phyloP scores from a whole-genome alignment of 257 asterid genomes.

The Coffea eugenioides region DNA sequence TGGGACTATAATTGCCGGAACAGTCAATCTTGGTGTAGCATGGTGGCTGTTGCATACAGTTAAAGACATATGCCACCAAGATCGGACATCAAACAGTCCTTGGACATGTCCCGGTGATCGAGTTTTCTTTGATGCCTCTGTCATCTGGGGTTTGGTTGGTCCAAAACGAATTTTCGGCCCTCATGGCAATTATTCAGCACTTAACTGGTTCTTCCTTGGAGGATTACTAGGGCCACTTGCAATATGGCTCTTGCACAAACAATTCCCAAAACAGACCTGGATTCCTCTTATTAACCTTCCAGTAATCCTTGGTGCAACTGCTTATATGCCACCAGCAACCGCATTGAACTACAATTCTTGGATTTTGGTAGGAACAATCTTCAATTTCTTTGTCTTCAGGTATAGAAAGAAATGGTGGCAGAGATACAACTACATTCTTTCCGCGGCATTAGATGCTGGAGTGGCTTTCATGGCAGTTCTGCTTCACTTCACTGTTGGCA shows the following conservation, averaged over 20 bases:
- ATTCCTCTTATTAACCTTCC: conserved; percentile 89
- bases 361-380: conserved; percentile 77
- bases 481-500: conserved; percentile 59
- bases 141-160: conserved; percentile 93
- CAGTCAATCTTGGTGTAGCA: conserved; percentile 71
- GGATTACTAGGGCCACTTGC: conserved; percentile 81
- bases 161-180: conserved; percentile 78
- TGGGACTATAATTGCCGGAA: conserved; percentile 87
- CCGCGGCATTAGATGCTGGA: conserved; percentile 92
- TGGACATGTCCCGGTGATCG: conserved; percentile 96
- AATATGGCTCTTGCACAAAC: conserved; percentile 83
- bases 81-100: conserved; percentile 69
- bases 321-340: conserved; percentile 83
- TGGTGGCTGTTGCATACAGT: conserved; percentile 83
- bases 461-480: conserved; percentile 92
- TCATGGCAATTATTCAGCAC: conserved; percentile 68
- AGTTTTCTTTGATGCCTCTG: conserved; percentile 90
- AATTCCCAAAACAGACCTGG: conserved; percentile 75
- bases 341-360: conserved; percentile 87
- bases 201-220: conserved; percentile 89
- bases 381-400: conserved; percentile 81
- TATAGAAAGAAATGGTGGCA: conserved; percentile 89
- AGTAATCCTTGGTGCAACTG: conserved; percentile 82
- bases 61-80: conserved; percentile 79
- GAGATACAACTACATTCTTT: conserved; percentile 81